phyloP scores from a whole-genome alignment of 306 rosid genomes.

The Rubus idaeus region DNA sequence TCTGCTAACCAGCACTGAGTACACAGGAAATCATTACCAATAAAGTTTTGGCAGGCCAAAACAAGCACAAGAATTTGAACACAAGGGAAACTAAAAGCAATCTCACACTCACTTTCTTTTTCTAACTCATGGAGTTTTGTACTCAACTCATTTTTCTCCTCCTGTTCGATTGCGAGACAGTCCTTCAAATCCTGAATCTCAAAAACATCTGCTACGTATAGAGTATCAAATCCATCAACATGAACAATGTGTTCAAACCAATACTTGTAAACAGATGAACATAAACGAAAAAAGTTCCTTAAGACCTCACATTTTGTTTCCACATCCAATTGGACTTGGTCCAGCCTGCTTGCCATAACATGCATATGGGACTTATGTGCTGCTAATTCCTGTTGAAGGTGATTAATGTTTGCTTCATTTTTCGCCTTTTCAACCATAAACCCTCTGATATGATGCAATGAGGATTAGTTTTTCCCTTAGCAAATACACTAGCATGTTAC shows the following conservation, averaged over 20 bases:
- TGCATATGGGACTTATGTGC: slow-evolving; percentile 58
- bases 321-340: slow-evolving; percentile 50
- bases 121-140: slow-evolving; percentile 54
- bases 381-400: slow-evolving; percentile 55
- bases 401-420: slow-evolving; percentile 48
- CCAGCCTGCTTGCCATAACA: slow-evolving; percentile 54
- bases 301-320: slow-evolving; percentile 69
- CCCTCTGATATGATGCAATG: slow-evolving; percentile 38
- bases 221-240: slow-evolving; percentile 8
- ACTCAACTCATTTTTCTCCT: slow-evolving; percentile 58
- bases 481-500: background rate
- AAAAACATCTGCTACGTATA: slow-evolving; percentile 41
- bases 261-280: background rate
- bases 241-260: background rate
- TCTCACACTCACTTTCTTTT: slow-evolving; percentile 58
- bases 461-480: background rate
- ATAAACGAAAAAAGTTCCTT: background rate
- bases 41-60: background rate
- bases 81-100: slow-evolving; percentile 7
- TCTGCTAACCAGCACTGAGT: slow-evolving; percentile 61
- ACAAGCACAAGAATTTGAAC: background rate
- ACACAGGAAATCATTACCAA: slow-evolving; percentile 6
- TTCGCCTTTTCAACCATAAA: slow-evolving; percentile 44
- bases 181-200: slow-evolving; percentile 77
- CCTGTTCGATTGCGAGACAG: slow-evolving; percentile 67